phyloP scores from a whole-genome alignment of 2,329 filamentous ascomycete species.

The Ophiostoma himal-ulmi region DNA sequence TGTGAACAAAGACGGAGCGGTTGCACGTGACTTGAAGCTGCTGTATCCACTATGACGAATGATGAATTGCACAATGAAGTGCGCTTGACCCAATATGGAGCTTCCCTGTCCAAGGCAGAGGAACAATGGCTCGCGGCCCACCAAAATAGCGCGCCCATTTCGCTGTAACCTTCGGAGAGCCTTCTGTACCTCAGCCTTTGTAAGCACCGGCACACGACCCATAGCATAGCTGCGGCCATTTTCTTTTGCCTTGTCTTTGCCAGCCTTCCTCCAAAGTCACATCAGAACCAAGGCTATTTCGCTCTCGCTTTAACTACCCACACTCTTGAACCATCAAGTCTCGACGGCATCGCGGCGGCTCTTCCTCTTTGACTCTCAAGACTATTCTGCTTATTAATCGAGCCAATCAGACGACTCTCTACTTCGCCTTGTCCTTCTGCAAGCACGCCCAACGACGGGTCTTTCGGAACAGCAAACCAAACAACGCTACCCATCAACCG shows the following conservation, averaged over 20 bases:
- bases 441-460: slow-evolving; percentile 1
- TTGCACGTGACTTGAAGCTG: background rate
- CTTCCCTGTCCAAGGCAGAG: slow-evolving; percentile 1
- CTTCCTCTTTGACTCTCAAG: background rate
- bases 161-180: background rate
- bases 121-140: background rate
- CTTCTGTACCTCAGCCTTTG: background rate
- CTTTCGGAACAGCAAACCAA: slow-evolving; percentile 5
- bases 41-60: background rate
- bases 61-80: background rate
- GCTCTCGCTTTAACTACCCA: background rate
- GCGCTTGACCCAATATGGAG: background rate
- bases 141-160: background rate
- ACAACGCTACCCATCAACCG: background rate
- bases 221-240: background rate
- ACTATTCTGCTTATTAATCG: background rate
- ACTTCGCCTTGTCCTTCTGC: background rate
- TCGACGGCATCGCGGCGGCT: background rate
- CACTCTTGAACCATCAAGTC: background rate
- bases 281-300: background rate
- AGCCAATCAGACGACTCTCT: background rate
- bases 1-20: background rate
- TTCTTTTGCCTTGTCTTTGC: background rate
- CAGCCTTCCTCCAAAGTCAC: background rate
- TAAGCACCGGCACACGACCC: background rate